phyloP scores from a whole-genome alignment of 257 asterid genomes.

The Penstemon barbatus region DNA sequence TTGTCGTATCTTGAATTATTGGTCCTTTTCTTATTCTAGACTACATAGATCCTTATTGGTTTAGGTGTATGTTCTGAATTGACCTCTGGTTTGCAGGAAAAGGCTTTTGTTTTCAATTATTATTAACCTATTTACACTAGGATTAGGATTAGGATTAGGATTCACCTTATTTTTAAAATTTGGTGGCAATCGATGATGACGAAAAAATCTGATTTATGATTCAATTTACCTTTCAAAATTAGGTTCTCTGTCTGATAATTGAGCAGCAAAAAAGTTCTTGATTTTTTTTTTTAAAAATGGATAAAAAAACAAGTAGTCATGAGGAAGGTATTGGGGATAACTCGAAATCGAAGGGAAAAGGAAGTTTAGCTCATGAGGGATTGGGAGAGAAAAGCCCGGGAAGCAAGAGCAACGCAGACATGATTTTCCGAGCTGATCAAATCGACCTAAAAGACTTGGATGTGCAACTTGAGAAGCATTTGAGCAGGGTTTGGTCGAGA shows the following conservation, averaged over 20 bases:
- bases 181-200: slow-evolving; percentile 35
- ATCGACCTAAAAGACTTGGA: slow-evolving; percentile 85
- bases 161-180: slow-evolving; percentile 2
- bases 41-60: slow-evolving; percentile 11
- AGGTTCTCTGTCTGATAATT: slow-evolving; percentile 17
- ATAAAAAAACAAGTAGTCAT: slow-evolving; percentile 30
- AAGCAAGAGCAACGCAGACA: slow-evolving; percentile 65
- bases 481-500: slow-evolving; percentile 85
- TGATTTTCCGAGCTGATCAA: slow-evolving; percentile 92
- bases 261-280: background rate
- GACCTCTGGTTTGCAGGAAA: slow-evolving; percentile 19
- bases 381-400: slow-evolving; percentile 36
- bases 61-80: slow-evolving; percentile 26
- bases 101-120: too few species aligned
- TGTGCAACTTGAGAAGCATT: slow-evolving; percentile 87
- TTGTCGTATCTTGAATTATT: slow-evolving; percentile 22
- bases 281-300: slow-evolving; percentile 44
- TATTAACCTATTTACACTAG: background rate
- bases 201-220: background rate
- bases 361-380: slow-evolving; percentile 33
- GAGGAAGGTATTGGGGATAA: slow-evolving; percentile 25
- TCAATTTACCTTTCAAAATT: background rate
- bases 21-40: slow-evolving; percentile 21
- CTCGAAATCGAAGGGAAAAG: slow-evolving; percentile 49
- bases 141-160: background rate